These are phyloP conservation scores for Fusarium hainanense DNA, from an alignment of 2,329 filamentous ascomycete genomes.

Conservation along the genomic window DNA sequence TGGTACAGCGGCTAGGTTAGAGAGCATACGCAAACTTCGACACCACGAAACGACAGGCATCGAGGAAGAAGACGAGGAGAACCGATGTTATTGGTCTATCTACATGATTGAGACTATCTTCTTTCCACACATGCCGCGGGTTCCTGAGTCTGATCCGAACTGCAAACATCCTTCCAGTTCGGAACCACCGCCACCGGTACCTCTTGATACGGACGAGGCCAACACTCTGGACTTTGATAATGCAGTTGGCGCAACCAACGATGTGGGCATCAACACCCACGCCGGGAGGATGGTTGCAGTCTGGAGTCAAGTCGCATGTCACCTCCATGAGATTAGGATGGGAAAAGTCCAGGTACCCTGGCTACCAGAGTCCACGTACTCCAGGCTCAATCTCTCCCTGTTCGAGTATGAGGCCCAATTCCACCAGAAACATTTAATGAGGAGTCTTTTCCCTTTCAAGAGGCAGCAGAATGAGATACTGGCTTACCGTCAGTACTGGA, in stretches of 20 bases:
- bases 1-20: background rate
- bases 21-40: background rate
- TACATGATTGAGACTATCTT: constrained; percentile 2
- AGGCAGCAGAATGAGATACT: background rate
- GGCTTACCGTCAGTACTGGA: constrained; percentile 2
- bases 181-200: constrained; percentile 3
- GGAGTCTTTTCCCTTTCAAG: constrained; percentile 11
- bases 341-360: constrained; percentile 8
- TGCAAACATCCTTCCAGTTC: background rate
- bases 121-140: background rate
- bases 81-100: constrained; percentile 9
- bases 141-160: background rate
- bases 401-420: constrained; percentile 21
- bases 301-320: constrained; percentile 4
- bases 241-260: background rate
- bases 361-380: constrained; percentile 14
- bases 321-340: constrained; percentile 1
- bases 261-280: constrained; percentile 4
- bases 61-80: background rate
- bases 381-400: constrained; percentile 5
- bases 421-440: constrained; percentile 15
- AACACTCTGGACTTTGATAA: constrained; percentile 8
- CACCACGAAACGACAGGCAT: rapidly evolving
- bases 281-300: background rate
- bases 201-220: background rate